Base-by-base conservation (phyloP, 768 basidiomycete species). In the Boletus tomentosulus region DNA sequence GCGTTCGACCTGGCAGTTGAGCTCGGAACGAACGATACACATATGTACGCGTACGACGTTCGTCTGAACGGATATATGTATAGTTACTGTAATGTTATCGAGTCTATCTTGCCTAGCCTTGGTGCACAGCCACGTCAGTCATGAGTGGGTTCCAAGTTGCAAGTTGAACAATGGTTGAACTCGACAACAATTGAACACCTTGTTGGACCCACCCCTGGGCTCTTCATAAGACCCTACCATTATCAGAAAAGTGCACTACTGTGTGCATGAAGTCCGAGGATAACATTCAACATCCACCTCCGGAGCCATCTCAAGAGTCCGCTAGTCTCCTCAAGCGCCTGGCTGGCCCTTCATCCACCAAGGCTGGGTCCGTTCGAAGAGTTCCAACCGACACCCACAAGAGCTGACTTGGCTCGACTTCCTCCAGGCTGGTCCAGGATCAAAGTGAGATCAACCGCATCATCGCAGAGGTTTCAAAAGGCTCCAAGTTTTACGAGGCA, bases 401-500 rank as follows among this genome's bases (percentile, higher is more conserved):
- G 34, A 41, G 30, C 58, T 62, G 53, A 71, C 57, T 1, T 25
- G 16, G 3, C 16, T 6, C 25, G 16, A 55, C 50, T 8, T 51
- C 38, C 22, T 53, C 22, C 57, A 86, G 88, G 50, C 78, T 91
- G 54, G 79, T 86, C 8, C 81, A 81, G 57, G 89, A 91, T 61
- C 89, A 92, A 63, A 78, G 81, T 31, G 92, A 92, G 64, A 88
- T 96, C 43, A 95, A 94, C 61, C 83, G 81, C 16, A 81, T 93
- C 51, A 97, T 96, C 48, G 89, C 90, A 1, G 90, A 96, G 49
- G 92, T 84, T 16, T 93, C 90, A 7, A 93, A 91, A 65, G 94
- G 94, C 4, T 95, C 92, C 27, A 93, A 92, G 71, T 98, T 89
- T 70, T 95, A 91, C 67, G 84, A 92, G 75, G 87, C 82, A 66